Conservation (phyloP, 345 rosid species). For the Salix purpurea region DNA sequence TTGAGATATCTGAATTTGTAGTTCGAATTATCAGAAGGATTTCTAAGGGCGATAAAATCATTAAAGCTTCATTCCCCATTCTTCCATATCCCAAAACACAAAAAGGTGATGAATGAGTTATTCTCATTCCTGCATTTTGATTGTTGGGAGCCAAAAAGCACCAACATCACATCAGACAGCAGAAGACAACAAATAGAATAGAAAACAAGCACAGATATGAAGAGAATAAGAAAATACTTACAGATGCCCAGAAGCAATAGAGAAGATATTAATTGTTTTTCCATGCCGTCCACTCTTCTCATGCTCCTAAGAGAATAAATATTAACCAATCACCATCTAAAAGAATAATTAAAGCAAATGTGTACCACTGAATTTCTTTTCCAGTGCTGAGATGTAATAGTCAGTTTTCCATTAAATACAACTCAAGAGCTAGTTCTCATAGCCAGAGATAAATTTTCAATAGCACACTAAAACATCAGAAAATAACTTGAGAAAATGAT, state of each 20-base stretch:
- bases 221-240: conserved; percentile 40
- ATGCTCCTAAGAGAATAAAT: conserved; percentile 41
- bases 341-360: neutral
- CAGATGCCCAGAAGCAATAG: conserved; percentile 99
- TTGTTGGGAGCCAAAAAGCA: neutral
- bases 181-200: neutral
- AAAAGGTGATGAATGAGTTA: too few species aligned
- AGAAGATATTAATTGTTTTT: conserved; percentile 78
- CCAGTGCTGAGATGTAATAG: neutral
- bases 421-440: neutral
- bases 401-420: neutral
- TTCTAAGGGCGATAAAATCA: too few species aligned
- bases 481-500: neutral
- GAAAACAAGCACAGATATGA: neutral
- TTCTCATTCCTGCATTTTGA: neutral
- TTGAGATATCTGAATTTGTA: too few species aligned
- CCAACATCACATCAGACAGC: neutral
- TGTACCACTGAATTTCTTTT: neutral
- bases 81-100: too few species aligned
- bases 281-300: conserved; percentile 71
- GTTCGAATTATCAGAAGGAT: too few species aligned
- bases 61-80: too few species aligned
- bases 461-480: neutral
- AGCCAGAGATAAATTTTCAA: neutral
- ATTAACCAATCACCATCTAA: neutral